Evolutionary conservation across 2,329 filamentous ascomycete genomes (phyloP).

Genomic region (Grosmannia huntii): DNA sequence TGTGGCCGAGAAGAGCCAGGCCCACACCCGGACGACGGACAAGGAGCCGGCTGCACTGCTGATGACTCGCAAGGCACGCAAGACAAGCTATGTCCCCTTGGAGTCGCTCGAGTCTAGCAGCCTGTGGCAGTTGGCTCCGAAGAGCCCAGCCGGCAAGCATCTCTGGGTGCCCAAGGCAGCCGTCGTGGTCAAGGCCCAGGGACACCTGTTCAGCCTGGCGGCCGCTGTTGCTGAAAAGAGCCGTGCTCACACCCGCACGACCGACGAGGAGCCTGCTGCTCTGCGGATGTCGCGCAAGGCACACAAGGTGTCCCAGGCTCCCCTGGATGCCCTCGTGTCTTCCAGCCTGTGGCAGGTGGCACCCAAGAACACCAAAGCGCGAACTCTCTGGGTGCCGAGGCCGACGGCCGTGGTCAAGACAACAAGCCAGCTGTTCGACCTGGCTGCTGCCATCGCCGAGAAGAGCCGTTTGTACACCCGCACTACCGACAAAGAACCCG

Average conservation of each 20-base stretch:
- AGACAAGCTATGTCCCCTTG: neutral
- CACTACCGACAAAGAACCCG: constrained; percentile 11
- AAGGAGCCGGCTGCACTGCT: constrained; percentile 15
- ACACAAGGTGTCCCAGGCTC: neutral
- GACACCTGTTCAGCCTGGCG: constrained; percentile 6
- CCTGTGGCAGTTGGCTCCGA: no score
- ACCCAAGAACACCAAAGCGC: neutral
- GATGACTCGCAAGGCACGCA: constrained; percentile 14
- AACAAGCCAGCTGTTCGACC: constrained; percentile 7
- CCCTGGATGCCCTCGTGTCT: constrained; percentile 5
- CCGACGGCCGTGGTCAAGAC: neutral
- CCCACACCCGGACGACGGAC: neutral
- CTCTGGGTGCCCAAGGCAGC: neutral
- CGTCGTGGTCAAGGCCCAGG: neutral
- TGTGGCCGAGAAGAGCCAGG: neutral
- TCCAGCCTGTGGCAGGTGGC: neutral
- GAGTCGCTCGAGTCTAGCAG: constrained; percentile 8
- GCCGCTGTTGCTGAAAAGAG: neutral
- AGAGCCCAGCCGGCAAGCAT: neutral
- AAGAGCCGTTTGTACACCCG: constrained; percentile 7
- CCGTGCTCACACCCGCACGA: constrained; percentile 3
- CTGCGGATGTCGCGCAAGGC: constrained; percentile 14
- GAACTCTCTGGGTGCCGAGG: constrained; percentile 3
- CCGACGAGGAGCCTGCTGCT: constrained; percentile 5
- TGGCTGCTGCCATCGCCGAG: constrained; percentile 3